Percentiles rank a stretch among this genome's conserved stretches.
These are phyloP conservation scores for Pyrus betulifolia DNA, from an alignment of 306 rosid species.

Conservation along the genomic window DNA sequence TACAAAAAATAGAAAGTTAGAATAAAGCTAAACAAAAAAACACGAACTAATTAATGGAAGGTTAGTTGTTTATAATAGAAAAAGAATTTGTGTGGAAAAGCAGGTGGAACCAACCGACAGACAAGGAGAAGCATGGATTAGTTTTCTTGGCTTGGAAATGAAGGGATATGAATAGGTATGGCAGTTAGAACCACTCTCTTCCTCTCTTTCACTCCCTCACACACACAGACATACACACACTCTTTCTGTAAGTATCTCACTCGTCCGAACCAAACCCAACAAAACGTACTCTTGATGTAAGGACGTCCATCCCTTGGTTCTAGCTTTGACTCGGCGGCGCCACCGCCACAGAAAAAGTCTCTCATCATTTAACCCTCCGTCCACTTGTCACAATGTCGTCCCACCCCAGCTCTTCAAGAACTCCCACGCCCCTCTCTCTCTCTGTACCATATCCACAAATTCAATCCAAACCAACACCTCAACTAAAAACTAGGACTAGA, in stretches of 20 bases:
- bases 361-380: slow-evolving; percentile 26
- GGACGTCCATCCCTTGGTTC: slow-evolving; percentile 27
- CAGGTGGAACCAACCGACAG: slow-evolving; percentile 49
- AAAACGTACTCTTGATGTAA: slow-evolving; percentile 1
- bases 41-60: neutral
- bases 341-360: slow-evolving; percentile 69
- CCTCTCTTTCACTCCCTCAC: slow-evolving; percentile 17
- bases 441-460: slow-evolving; percentile 45
- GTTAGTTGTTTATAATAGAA: neutral
- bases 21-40: neutral
- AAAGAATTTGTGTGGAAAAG: slow-evolving; percentile 13
- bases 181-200: slow-evolving; percentile 55
- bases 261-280: neutral
- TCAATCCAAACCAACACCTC: slow-evolving; percentile 37
- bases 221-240: neutral
- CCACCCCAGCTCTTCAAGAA: slow-evolving; percentile 22
- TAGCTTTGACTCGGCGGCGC: slow-evolving; percentile 47
- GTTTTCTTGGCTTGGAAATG: slow-evolving; percentile 61
- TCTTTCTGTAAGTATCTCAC: neutral
- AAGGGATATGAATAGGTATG: slow-evolving; percentile 65
- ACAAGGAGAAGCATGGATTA: slow-evolving; percentile 42
- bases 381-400: slow-evolving; percentile 64
- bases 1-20: neutral
- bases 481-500: slow-evolving; percentile 78
- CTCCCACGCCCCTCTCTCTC: slow-evolving; percentile 15